phyloP scores from a whole-genome alignment of 2,329 filamentous ascomycete genomes.

The Ilyonectria destructans region DNA sequence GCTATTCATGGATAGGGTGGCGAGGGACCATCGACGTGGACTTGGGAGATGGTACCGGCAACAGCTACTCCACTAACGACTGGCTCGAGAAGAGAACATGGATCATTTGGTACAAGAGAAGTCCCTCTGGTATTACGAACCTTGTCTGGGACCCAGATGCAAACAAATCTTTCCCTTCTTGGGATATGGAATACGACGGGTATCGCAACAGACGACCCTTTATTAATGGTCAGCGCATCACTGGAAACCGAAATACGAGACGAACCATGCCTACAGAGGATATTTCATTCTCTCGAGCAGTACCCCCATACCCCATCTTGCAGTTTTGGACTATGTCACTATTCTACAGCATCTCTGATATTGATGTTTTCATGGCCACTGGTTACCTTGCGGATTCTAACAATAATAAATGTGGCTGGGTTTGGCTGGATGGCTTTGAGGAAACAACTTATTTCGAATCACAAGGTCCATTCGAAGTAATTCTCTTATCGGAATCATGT shows the following conservation, averaged over 20 bases:
- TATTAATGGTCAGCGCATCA: neutral
- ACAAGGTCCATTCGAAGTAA: constrained; percentile 3
- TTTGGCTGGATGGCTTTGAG: constrained; percentile 26
- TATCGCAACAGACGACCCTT: constrained; percentile 14
- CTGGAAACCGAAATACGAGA: neutral
- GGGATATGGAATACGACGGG: neutral
- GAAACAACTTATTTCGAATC: constrained; percentile 24
- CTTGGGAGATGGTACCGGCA: neutral
- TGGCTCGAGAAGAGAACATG: constrained; percentile 20
- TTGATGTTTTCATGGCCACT: constrained; percentile 11
- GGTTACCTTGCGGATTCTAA: neutral
- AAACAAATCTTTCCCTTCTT: neutral
- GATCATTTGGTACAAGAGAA: constrained; percentile 38
- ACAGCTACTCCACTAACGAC: neutral
- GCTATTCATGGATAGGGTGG: constrained; percentile 37
- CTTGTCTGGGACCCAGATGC: constrained; percentile 26
- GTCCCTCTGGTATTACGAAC: constrained; percentile 1
- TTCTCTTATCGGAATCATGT: constrained; percentile 15
- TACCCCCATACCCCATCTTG: constrained; percentile 20
- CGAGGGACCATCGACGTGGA: neutral
- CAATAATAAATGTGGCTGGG: neutral
- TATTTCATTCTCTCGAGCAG: neutral
- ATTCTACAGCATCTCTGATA: constrained; percentile 9
- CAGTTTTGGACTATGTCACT: constrained; percentile 37
- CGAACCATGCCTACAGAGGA: neutral